Evolutionary conservation across 805 yeast genomes (phyloP), one percentile per base, ranked within the genome.

Genomic region (Kurtzmaniella cleridarum): DNA sequence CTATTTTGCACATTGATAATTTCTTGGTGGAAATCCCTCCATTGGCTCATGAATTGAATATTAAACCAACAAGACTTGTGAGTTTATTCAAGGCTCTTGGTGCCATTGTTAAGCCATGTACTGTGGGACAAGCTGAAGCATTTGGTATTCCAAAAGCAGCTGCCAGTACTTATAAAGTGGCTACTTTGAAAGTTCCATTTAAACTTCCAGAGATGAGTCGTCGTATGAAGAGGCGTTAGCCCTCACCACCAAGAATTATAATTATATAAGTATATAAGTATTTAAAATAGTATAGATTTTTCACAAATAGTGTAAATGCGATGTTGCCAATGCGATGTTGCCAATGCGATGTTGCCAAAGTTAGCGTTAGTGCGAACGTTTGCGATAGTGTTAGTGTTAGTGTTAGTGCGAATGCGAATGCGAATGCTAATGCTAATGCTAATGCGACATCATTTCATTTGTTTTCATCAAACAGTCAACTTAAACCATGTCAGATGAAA

Each of bases 151-250:
- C 84, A 36, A 81, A 76, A 60, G 61, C 73, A 38, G 66, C 73
- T 39, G 81, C 81, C 11, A 59, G 77, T 8, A 71, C 78, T 29
- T 82, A 84, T 62, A 87, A 88, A 61, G 70, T 91, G 48, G 98
- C 97, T 2, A 63, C 77, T 13, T 73, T 93, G 60, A 81, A 76
- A 58, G 95, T 89, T 26, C 98, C 98, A 30, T 84, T 93, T 65
- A 81, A 79, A 57, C 69, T 87, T 37, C 98, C 98, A 6, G 91
- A 84, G 50, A 73, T 85, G 73, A 75, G 81, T 9, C 79, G 81
- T 67, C 73, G 85, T 54, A 79, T 79, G 30, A 69, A 75, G 55
- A 71, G 61, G 45, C 39, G 9, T 39, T 36, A 28, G 31, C 7
- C n/a, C n/a, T n/a, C n/a, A n/a, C n/a, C n/a, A n/a, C n/a, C n/a